Conservation (phyloP, 2,329 filamentous ascomycete genomes). For the Albophoma yamanashiensis region DNA sequence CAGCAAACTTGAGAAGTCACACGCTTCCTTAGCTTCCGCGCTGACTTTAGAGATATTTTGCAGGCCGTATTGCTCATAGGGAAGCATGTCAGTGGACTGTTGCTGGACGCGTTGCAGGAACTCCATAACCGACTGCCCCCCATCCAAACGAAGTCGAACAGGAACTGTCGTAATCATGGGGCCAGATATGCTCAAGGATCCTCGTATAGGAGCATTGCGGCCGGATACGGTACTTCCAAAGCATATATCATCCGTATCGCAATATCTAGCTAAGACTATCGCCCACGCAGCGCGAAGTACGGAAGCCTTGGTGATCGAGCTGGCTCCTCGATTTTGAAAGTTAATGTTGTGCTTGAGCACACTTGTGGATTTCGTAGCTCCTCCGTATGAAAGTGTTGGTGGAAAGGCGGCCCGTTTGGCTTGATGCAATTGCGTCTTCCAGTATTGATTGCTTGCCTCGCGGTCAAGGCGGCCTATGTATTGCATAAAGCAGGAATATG, state of each 20-base stretch:
- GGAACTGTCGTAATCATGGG: neutral
- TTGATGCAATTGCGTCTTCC: neutral
- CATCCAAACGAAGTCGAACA: neutral
- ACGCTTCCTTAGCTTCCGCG: neutral
- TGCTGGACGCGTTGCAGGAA: neutral
- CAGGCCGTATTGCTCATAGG: neutral
- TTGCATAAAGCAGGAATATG: neutral
- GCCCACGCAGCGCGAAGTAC: neutral
- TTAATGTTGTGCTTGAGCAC: neutral
- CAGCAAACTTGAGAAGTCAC: neutral
- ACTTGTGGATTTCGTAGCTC: neutral
- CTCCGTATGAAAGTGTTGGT: neutral
- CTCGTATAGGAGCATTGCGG: neutral
- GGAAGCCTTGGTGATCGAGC: neutral
- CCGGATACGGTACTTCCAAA: neutral
- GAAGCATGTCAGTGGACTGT: neutral
- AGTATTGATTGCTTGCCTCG: neutral
- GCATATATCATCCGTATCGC: neutral
- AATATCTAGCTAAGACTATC: neutral
- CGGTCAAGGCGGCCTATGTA: neutral
- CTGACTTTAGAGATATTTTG: neutral
- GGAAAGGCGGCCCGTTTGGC: neutral
- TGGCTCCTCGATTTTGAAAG: neutral
- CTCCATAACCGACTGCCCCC: neutral
- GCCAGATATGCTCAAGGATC: neutral